These are phyloP conservation scores for Usnea hakonensis DNA, from an alignment of 495 filamentous ascomycete genomes.

Conservation along the genomic window DNA sequence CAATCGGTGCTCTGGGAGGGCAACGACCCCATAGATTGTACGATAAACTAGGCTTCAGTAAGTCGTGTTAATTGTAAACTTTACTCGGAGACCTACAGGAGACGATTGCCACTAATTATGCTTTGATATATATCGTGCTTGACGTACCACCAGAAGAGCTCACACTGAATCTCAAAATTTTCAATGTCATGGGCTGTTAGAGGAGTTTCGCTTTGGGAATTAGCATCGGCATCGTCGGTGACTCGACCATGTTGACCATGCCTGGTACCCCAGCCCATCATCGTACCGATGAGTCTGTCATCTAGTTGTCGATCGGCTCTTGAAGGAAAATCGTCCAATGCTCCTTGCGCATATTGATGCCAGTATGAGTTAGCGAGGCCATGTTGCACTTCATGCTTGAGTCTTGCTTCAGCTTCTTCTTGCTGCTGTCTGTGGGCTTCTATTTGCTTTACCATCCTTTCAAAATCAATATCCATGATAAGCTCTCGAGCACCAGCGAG, in stretches of 20 bases:
- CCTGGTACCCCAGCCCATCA: slow-evolving; percentile 39
- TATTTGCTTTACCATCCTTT: slow-evolving; percentile 61
- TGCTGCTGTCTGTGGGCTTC: slow-evolving; percentile 37
- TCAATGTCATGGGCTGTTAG: slow-evolving; percentile 68
- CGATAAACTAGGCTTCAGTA: slow-evolving; percentile 52
- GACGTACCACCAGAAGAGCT: slow-evolving; percentile 94
- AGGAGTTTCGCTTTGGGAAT: slow-evolving; percentile 28
- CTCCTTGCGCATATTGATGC: slow-evolving; percentile 8
- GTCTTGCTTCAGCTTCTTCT: slow-evolving; percentile 12
- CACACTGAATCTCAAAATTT: slow-evolving; percentile 68
- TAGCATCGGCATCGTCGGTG: slow-evolving; percentile 24
- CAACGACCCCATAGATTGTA: slow-evolving; percentile 76
- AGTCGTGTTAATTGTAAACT: slow-evolving; percentile 13
- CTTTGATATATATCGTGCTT: slow-evolving; percentile 92
- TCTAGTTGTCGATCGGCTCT: slow-evolving; percentile 39
- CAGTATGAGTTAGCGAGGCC: slow-evolving; percentile 3
- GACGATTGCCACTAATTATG: slow-evolving; percentile 72
- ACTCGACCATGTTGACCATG: slow-evolving; percentile 41
- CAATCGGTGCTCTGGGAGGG: slow-evolving; percentile 72
- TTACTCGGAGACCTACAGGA: slow-evolving; percentile 57
- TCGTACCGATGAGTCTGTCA: slow-evolving; percentile 34
- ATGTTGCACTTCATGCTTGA: background rate
- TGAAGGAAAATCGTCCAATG: slow-evolving; percentile 28
- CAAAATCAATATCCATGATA: slow-evolving; percentile 73
- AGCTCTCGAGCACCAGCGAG: slow-evolving; percentile 77